Conservation (phyloP, 2,329 filamentous ascomycete species). For the Pseudogymnoascus pannorum region DNA sequence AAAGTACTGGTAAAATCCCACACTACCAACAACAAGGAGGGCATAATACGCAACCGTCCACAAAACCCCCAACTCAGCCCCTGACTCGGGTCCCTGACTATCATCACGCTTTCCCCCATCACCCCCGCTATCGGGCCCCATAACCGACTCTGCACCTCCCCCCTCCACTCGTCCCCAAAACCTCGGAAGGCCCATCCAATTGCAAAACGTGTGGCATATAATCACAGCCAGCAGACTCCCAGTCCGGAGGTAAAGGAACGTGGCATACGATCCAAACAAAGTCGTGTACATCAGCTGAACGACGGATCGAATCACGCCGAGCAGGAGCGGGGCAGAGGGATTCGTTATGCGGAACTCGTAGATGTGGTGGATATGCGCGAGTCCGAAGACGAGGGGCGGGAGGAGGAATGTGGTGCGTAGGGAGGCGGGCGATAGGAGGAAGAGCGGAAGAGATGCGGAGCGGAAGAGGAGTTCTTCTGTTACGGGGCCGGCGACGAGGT, state of each 20-base stretch:
- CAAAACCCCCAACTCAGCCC: constrained; percentile 31
- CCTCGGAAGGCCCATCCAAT: constrained; percentile 81
- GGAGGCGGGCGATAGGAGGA: constrained; percentile 54
- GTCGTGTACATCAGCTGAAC: constrained; percentile 88
- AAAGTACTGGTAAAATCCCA: constrained; percentile 62
- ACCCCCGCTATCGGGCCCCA: constrained; percentile 21
- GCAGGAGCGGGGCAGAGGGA: constrained; percentile 56
- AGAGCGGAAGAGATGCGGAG: constrained; percentile 73
- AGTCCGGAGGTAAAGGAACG: constrained; percentile 80
- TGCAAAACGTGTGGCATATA: constrained; percentile 80
- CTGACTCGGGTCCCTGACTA: constrained; percentile 20
- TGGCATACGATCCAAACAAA: constrained; percentile 87
- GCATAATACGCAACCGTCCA: constrained; percentile 79
- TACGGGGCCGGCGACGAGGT: constrained; percentile 76
- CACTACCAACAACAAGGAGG: constrained; percentile 63
- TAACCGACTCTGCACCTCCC: constrained; percentile 19
- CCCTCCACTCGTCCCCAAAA: constrained; percentile 72
- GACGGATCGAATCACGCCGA: constrained; percentile 62
- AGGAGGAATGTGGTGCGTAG: constrained; percentile 61
- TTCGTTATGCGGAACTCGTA: constrained; percentile 86
- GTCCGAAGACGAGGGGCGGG: constrained; percentile 82
- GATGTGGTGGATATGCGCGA: constrained; percentile 91
- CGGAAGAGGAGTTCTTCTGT: constrained; percentile 95
- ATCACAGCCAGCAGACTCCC: constrained; percentile 73
- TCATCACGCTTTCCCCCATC: constrained; percentile 35